phyloP scores from a whole-genome alignment of 208 protist genomes.

The Angomonas ambiguus region DNA sequence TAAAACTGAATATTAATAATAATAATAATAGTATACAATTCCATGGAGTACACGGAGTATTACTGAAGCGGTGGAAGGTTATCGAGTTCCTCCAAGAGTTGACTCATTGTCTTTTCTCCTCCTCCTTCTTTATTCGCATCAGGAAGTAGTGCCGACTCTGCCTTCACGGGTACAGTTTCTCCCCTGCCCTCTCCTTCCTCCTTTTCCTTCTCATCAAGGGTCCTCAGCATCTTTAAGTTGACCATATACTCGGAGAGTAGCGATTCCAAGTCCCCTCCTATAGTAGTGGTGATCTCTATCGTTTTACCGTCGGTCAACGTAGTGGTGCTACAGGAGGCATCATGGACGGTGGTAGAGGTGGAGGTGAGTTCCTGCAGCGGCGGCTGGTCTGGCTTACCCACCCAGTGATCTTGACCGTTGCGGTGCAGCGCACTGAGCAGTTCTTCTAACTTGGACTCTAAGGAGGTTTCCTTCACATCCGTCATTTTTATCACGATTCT shows the following conservation, averaged over 20 bases:
- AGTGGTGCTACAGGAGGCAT: neutral
- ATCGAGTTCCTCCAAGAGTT: slow-evolving; percentile 18
- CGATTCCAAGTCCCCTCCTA: slow-evolving; percentile 16
- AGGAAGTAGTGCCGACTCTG: neutral
- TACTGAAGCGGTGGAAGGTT: slow-evolving; percentile 13
- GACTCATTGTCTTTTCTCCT: slow-evolving; percentile 8
- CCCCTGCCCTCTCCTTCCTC: too few relatives aligned
- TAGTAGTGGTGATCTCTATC: neutral
- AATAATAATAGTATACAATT: too few relatives aligned
- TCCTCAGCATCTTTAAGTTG: slow-evolving; percentile 19
- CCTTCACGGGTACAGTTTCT: neutral
- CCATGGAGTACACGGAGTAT: neutral
- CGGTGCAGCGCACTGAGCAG: slow-evolving; percentile 22
- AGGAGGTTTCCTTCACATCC: too few relatives aligned
- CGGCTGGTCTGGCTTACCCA: slow-evolving; percentile 32
- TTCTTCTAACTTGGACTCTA: slow-evolving; percentile 11
- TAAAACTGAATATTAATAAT: too few relatives aligned
- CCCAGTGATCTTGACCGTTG: slow-evolving; percentile 37
- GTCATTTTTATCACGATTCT: neutral
- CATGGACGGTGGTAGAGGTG: neutral
- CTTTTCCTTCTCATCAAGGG: slow-evolving; percentile 2
- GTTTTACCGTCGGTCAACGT: neutral
- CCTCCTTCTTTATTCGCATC: neutral
- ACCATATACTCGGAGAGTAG: slow-evolving; percentile 42
- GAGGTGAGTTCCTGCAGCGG: slow-evolving; percentile 13